Percentiles rank a stretch among this genome's conserved stretches.
Conservation (phyloP, 2,329 filamentous ascomycete species). For the Lachnellula hyalina region DNA sequence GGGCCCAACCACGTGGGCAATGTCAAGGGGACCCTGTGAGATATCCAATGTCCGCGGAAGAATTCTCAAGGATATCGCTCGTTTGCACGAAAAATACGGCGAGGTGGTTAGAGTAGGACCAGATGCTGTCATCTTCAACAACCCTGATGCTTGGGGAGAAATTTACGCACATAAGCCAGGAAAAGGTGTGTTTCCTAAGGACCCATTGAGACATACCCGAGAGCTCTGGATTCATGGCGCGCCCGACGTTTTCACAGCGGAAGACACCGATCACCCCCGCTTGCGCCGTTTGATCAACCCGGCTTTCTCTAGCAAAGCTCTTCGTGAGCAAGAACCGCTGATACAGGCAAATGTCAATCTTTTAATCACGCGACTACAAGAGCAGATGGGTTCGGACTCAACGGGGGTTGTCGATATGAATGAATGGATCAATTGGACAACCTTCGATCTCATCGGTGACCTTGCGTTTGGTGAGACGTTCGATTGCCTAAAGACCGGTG, state of each 20-base stretch:
- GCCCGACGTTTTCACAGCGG: constrained; percentile 4
- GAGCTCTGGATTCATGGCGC: too few species aligned
- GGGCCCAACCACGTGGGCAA: too few species aligned
- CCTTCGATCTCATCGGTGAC: constrained; percentile 38
- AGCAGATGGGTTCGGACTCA: constrained; percentile 1
- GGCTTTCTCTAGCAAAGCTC: constrained; percentile 30
- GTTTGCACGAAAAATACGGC: constrained; percentile 11
- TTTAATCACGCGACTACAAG: constrained; percentile 5
- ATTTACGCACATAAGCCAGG: too few species aligned
- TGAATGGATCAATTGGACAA: constrained; percentile 32
- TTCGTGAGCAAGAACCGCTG: constrained; percentile 29
- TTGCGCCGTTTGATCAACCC: constrained; percentile 25
- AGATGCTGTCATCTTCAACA: constrained; percentile 29
- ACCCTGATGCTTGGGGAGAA: constrained; percentile 17
- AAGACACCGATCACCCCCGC: constrained; percentile 15
- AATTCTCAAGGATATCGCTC: too few species aligned
- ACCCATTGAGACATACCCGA: too few species aligned
- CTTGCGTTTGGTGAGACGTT: constrained; percentile 40
- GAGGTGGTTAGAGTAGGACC: constrained; percentile 18
- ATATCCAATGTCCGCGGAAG: too few species aligned
- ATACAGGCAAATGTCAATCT: constrained; percentile 8
- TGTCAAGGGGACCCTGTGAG: too few species aligned
- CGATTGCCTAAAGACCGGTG: constrained; percentile 26
- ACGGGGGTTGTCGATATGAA: constrained; percentile 22
- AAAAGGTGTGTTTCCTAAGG: too few species aligned